phyloP scores from a whole-genome alignment of 2,329 filamentous ascomycete genomes.

The Clarireedia sp. region DNA sequence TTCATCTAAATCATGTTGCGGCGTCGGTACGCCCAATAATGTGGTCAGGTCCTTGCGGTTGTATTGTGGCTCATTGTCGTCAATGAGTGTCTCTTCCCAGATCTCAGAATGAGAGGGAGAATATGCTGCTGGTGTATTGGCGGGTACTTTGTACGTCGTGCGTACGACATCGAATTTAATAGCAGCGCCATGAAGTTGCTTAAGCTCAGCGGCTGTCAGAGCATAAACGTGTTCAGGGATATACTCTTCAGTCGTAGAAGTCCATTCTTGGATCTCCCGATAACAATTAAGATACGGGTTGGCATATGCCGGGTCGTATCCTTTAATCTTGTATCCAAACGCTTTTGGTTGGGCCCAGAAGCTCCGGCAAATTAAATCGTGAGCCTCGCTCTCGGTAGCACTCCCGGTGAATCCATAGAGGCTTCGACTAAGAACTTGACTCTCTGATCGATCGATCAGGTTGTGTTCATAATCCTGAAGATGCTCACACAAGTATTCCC shows the following conservation, averaged over 20 bases:
- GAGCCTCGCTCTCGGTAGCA: not conserved
- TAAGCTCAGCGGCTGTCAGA: not conserved
- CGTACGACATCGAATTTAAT: slow-evolving; percentile 3
- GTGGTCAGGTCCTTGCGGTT: not conserved
- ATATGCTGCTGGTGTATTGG: not conserved
- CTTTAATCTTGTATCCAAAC: slow-evolving; percentile 14
- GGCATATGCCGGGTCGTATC: not conserved
- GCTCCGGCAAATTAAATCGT: not conserved
- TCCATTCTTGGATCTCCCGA: slow-evolving; percentile 2
- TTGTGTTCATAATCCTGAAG: not conserved
- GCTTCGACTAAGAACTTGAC: not conserved
- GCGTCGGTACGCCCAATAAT: not conserved
- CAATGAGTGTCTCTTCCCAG: not conserved
- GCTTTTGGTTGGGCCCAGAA: not conserved
- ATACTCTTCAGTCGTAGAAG: not conserved
- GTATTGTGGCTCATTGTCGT: not conserved
- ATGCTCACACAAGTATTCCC: not conserved
- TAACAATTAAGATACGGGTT: slow-evolving; percentile 3
- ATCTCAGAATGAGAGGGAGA: not conserved
- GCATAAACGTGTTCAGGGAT: slow-evolving; percentile 3
- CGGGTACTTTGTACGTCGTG: not conserved
- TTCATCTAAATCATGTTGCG: not conserved
- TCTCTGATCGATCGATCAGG: not conserved
- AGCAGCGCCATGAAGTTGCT: not conserved
- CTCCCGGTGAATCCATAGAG: not conserved